Base-by-base conservation (phyloP, 2,329 filamentous ascomycete genomes). In the Clarireedia hainanense region DNA sequence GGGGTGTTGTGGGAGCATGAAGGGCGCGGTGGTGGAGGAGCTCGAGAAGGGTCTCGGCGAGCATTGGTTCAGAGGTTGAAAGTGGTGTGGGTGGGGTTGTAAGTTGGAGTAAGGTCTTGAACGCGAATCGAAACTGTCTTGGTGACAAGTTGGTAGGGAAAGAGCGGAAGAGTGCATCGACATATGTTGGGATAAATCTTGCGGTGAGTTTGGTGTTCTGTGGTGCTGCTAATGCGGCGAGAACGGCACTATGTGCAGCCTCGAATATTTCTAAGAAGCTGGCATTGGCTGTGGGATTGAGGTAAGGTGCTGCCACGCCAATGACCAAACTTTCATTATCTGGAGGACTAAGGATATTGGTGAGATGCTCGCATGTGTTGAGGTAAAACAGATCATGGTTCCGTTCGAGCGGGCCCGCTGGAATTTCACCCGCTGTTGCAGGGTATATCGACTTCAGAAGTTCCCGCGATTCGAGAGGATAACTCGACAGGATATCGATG, bases 321-420 rank as follows among this genome's bases (percentile, higher is more conserved):
- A 88, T 73, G 4, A 88, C 73, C 4, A 87, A 72, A 6, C 80
- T 75, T 63, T 87, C 83, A 55, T 79, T 82, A 7, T 78, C 74
- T 3, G 73, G 63, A 2, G 81, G 73, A 0, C 80, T 73, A 3
- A 88, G 70, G 2, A 79, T 71, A 10, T 85, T 71, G 0, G 84
- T 81, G 64, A 89, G 85, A 66, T 88, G 83, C 67, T 89, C 85
- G 4, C 80, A 78, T 0, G 80, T 83, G 64, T 89, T 88, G 57
- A 89, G 76, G 68, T 88, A 89, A 73, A 83, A 89, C n/a, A 88
- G 76, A 67, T 89, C 85, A 6, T 85, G 73, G 57, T 77, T 81
- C 30, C 84, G 75, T 61, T 86, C 83, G 2, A 87, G 70, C 7
- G 85, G 83, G 64, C 85, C 81, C 17, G 72, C 70, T 6, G 86